Base-by-base conservation (phyloP, 116 monocot genomes). In the Thalassia testudinum region DNA sequence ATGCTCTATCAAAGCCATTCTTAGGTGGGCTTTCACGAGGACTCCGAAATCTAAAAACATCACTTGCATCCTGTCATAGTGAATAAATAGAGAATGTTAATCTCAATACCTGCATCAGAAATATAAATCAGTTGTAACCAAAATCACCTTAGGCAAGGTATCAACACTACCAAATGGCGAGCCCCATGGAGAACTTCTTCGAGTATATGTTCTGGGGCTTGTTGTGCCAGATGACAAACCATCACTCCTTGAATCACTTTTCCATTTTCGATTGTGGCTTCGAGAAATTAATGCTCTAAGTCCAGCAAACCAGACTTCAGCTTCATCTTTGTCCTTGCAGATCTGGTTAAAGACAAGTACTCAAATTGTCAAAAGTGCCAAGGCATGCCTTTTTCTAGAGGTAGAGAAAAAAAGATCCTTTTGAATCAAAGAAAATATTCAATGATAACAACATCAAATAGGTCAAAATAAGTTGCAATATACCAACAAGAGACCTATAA, bases 241-340 rank as follows among this genome's bases (percentile, higher is more conserved):
- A 71, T 87, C 87, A 67, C 84, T 93, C 71, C 74, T 75, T 44
- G 87, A 81, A 62, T 93, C 87, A 49, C 70, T 74, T 68, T 76
- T 83, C 78, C 84, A 87, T 67, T 71, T 87, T 25, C 73, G 67
- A 27, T 78, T 70, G 78, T 78, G 81, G 52, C 66, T 76, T 42
- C 84, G 80, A 21, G 93, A 81, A 51, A 93, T 93, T 61, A 93
- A 63, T 62, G 93, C 84, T 73, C 81, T 87, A 34, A 93, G 60
- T 62, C 93, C 93, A 63, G 84, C 87, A 81, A 93, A 93, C 93
- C 93, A 93, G 42, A 87, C 84, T 76, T 93, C 93, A 29, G 93
- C 93, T 78, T 93, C 93, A 74, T 93, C 93, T 78, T 93, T 93
- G 70, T 93, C 93, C 62, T 93, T 93, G 60, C 93, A 93, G 49